Conservation (phyloP, 345 rosid species). For the Mercurialis annua region DNA sequence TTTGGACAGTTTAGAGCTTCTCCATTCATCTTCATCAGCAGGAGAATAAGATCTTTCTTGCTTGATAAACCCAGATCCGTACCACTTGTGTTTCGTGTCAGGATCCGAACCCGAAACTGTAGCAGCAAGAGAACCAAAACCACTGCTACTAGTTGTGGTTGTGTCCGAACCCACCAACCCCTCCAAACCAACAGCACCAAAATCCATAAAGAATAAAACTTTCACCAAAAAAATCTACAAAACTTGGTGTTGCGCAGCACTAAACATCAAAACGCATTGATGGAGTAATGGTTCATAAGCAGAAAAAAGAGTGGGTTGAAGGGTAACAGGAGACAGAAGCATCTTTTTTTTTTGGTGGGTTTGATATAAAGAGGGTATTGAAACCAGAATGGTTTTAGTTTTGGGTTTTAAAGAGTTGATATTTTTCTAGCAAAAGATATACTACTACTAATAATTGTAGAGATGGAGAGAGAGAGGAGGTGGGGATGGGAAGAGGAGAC, state of each 20-base stretch:
- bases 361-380: conserved; percentile 1
- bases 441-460: conserved; percentile 43
- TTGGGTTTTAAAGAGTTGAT: neutral
- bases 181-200: conserved; percentile 48
- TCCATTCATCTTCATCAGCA: conserved; percentile 46
- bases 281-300: conserved; percentile 11
- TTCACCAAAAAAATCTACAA: conserved; percentile 17
- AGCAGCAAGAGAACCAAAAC: conserved; percentile 29
- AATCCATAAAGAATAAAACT: conserved; percentile 42
- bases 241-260: conserved; percentile 10
- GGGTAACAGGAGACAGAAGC: conserved; percentile 9
- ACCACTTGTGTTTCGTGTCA: conserved; percentile 44
- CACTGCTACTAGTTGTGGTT: conserved; percentile 8
- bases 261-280: conserved; percentile 1
- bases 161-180: conserved; percentile 41
- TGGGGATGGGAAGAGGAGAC: neutral
- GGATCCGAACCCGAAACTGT: conserved; percentile 37
- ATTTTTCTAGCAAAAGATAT: conserved; percentile 21
- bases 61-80: conserved; percentile 62
- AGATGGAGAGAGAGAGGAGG: conserved; percentile 30
- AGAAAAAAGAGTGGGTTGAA: conserved; percentile 15
- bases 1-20: conserved; percentile 47
- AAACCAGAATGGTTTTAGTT: conserved; percentile 21
- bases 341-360: neutral
- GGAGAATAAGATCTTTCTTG: conserved; percentile 40